A percentile compares a stretch with the other conserved stretches of the same genome.
Conservation (phyloP, 2,329 filamentous ascomycete genomes). For the Cucurbitaria berberidis region DNA sequence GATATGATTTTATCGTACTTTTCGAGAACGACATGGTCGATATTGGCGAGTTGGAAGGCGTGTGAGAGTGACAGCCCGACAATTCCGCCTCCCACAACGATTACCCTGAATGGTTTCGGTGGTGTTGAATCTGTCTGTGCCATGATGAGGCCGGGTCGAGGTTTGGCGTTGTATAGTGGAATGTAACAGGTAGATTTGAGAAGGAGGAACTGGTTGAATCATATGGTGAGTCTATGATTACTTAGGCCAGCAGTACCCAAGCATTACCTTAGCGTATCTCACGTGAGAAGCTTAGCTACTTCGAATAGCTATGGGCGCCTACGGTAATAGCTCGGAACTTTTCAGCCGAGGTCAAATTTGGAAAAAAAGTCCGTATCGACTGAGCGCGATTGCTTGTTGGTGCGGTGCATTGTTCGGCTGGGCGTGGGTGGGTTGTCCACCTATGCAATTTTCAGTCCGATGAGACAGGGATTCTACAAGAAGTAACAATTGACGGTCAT, state of each 20-base stretch:
- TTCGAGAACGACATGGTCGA: constrained; percentile 34
- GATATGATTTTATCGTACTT: constrained; percentile 26
- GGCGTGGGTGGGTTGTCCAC: too few relatives aligned
- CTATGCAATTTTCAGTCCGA: too few relatives aligned
- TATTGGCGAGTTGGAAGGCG: constrained; percentile 24
- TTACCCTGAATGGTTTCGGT: constrained; percentile 18
- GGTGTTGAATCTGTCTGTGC: neutral
- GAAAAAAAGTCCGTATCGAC: too few relatives aligned
- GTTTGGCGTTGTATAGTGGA: too few relatives aligned
- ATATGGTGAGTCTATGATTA: neutral
- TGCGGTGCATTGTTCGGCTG: too few relatives aligned
- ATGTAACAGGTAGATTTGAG: too few relatives aligned
- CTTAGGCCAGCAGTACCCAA: too few relatives aligned
- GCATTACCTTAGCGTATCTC: neutral
- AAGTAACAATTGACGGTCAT: neutral
- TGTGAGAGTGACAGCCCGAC: constrained; percentile 28
- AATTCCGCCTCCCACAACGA: constrained; percentile 27
- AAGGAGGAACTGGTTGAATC: neutral
- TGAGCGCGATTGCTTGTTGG: too few relatives aligned
- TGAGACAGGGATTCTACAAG: neutral
- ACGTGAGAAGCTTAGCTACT: neutral
- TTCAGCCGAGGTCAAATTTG: neutral
- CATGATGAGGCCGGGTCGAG: neutral
- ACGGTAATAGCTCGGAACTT: neutral
- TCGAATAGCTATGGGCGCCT: neutral